Evolutionary conservation across 768 basidiomycete genomes (phyloP).

Genomic region (Strobilomyces echinocephalus): DNA sequence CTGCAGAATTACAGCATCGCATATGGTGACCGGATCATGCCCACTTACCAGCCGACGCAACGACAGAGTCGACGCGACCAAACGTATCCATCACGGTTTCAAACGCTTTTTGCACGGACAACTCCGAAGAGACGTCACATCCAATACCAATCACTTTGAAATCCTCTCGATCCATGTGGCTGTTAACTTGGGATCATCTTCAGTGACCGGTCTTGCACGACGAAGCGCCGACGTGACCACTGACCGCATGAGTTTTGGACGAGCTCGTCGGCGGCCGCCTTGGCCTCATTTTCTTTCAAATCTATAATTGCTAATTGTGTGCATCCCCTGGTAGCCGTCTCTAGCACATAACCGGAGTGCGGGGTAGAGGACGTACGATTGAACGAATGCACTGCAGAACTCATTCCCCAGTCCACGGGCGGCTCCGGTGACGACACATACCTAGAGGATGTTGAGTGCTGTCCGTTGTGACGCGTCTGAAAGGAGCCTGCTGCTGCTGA

Average conservation of each 20-base stretch:
- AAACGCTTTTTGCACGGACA: conserved; percentile 71
- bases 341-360: not conserved
- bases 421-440: conserved; percentile 89
- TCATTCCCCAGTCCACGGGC: conserved; percentile 88
- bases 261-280: conserved; percentile 67
- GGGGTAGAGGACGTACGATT: conserved; percentile 47
- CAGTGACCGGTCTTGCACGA: conserved; percentile 25
- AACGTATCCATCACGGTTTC: conserved; percentile 55
- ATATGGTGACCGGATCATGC: conserved; percentile 7
- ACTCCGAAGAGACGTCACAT: conserved; percentile 86
- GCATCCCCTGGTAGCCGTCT: conserved; percentile 57
- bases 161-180: conserved; percentile 49
- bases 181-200: conserved; percentile 43
- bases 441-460: conserved; percentile 42
- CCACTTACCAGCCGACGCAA: conserved; percentile 77
- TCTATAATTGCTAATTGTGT: conserved; percentile 78
- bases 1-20: conserved; percentile 33
- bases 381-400: conserved; percentile 86
- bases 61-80: conserved; percentile 75
- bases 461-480: not conserved
- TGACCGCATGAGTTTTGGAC: conserved; percentile 46
- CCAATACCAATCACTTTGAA: conserved; percentile 70
- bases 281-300: conserved; percentile 65
- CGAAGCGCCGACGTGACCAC: conserved; percentile 22
- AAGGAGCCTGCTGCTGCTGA: conserved; percentile 24